Percentiles rank a stretch among this genome's conserved stretches.
These are phyloP conservation scores for Lecanicillium sp. DNA, from an alignment of 2,329 filamentous ascomycete genomes.

Conservation along the genomic window DNA sequence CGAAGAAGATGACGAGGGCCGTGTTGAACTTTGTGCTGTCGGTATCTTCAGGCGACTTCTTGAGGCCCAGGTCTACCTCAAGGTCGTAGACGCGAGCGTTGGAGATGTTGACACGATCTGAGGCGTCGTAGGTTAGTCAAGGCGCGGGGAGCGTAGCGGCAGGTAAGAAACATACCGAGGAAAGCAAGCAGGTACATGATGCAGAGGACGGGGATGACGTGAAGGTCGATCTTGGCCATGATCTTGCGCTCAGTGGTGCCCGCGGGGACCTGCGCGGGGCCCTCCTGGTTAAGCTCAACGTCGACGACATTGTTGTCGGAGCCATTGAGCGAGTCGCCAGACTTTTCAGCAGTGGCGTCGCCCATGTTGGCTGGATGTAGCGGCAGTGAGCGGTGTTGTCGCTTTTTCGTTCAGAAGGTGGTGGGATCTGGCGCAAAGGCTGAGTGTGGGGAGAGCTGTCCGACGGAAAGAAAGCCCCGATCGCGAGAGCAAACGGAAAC, in stretches of 20 bases:
- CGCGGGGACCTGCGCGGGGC: constrained; percentile 25
- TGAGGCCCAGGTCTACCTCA: constrained; percentile 52
- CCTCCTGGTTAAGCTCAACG: constrained; percentile 2
- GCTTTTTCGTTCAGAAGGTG: too few relatives aligned
- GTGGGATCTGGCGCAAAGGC: too few relatives aligned
- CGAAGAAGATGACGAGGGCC: constrained; percentile 72
- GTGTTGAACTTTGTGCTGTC: constrained; percentile 60
- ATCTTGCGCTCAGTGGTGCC: constrained; percentile 57
- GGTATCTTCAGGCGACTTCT: constrained; percentile 37
- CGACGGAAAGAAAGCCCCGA: too few relatives aligned
- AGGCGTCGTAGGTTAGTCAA: too few relatives aligned
- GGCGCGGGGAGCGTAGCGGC: too few relatives aligned
- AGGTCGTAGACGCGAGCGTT: constrained; percentile 66
- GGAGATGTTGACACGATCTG: constrained; percentile 68
- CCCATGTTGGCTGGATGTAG: constrained; percentile 12
- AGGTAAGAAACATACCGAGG: constrained; percentile 44
- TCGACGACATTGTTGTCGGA: constrained; percentile 7
- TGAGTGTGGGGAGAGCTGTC: too few relatives aligned
- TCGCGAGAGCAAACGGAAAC: too few relatives aligned
- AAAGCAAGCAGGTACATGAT: constrained; percentile 66
- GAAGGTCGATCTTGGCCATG: constrained; percentile 62
- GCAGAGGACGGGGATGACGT: constrained; percentile 64
- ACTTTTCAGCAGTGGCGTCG: constrained; percentile 12
- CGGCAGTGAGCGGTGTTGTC: too few relatives aligned
- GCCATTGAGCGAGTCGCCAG: constrained; percentile 10